Percentiles rank a stretch among this genome's conserved stretches.
phyloP scores from a whole-genome alignment of 495 filamentous ascomycete species.

The Xylaria sp. region DNA sequence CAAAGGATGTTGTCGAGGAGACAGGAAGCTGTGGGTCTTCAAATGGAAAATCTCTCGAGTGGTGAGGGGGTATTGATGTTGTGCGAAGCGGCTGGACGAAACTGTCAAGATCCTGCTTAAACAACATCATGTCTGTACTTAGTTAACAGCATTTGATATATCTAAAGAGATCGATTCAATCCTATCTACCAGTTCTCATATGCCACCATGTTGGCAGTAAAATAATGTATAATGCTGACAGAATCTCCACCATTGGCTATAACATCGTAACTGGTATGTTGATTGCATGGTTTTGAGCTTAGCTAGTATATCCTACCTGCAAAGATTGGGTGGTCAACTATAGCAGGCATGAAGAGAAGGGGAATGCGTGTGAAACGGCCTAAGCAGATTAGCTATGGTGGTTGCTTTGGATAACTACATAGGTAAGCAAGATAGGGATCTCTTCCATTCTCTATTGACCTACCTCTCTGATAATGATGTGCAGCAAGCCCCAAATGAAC shows the following conservation, averaged over 20 bases:
- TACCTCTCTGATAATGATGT: neutral
- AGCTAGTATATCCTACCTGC: neutral
- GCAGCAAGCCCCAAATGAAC: neutral
- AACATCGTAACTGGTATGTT: neutral
- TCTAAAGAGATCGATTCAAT: no score
- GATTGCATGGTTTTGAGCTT: neutral
- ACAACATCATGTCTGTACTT: no score
- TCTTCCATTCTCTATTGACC: no score
- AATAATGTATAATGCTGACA: no score
- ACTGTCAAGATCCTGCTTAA: no score
- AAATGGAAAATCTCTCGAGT: constrained; percentile 21
- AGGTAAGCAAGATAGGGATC: no score
- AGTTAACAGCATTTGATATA: no score
- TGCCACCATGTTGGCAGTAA: no score
- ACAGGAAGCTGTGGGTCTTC: constrained; percentile 24
- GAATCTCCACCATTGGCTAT: neutral
- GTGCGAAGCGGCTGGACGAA: neutral
- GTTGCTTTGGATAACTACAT: neutral
- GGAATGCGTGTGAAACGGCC: neutral
- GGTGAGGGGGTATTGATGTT: constrained; percentile 18
- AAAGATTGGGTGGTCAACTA: neutral
- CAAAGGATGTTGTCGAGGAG: constrained; percentile 35
- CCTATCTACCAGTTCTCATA: no score
- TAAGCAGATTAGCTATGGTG: neutral
- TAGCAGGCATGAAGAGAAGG: neutral